Base-by-base conservation (phyloP, 352 stramenopile species). In the Halophytophthora polymorphica region DNA sequence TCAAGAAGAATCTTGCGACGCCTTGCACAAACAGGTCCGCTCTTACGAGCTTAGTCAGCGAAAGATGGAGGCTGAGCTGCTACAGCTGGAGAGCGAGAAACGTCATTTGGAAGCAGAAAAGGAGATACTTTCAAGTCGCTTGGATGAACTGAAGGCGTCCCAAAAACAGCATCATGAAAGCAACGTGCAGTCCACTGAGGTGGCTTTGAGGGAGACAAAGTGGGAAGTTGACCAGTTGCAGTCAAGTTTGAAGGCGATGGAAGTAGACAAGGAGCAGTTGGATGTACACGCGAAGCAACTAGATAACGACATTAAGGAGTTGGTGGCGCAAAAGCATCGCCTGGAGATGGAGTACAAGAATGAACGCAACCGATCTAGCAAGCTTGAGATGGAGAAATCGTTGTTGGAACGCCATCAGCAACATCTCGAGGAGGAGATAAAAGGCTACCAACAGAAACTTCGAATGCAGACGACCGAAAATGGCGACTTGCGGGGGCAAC, bases 201-300 rank as follows among this genome's bases (percentile, higher is more conserved):
- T 52, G 19, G 39, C 54, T 21, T 38, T 72, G 2, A 59, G 52
- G 4, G 69, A 73, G 36, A 69, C 71, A 23, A 77, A 73, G 25
- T 64, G 71, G 53, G 77, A 88, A 47, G 63, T 73, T 6, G 73
- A 84, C 40, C 68, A 82, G 36, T 58, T 84, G 2, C 62, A 70
- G 22, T 61, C 53, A 11, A 68, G 49, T 22, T 51, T 73, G 11
- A 71, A 69, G 33, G 50, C 64, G 11, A 40, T 61, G 17, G 64
- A 69, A 34, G 51, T 50, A 28, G 73, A 84, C 19, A 86, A 81
- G 52, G 45, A 61, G 1, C 65, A 73, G 11, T 41, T 83, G 6
- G 45, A 48, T 7, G 21, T 45, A n/a, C 63, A 70, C 13, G 41
- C 71, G 19, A 47, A 52, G 18, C 21, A 61, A 7, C 28, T 77